A percentile compares a stretch with the other conserved stretches of the same genome.
phyloP scores from a whole-genome alignment of 345 rosid species.

The Salix purpurea region DNA sequence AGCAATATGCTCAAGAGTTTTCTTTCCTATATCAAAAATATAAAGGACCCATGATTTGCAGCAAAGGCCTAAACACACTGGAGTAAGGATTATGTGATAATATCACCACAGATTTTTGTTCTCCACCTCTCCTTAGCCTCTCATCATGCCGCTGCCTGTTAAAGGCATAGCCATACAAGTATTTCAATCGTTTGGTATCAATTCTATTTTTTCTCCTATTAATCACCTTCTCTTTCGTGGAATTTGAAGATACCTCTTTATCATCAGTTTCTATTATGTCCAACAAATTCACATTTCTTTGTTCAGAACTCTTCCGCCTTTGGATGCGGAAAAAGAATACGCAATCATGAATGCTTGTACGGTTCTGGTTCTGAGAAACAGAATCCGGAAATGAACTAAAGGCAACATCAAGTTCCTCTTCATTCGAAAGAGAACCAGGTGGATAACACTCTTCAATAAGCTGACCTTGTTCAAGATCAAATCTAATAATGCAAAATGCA shows the following conservation, averaged over 20 bases:
- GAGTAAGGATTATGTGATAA: slow-evolving; percentile 77
- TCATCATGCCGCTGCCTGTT: slow-evolving; percentile 96
- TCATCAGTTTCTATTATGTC: slow-evolving; percentile 28
- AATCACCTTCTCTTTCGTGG: slow-evolving; percentile 17
- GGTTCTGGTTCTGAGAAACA: slow-evolving; percentile 81
- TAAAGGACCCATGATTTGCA: slow-evolving; percentile 94
- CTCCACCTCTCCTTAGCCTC: slow-evolving; percentile 93
- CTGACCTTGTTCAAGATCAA: slow-evolving; percentile 98
- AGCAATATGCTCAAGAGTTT: slow-evolving; percentile 82
- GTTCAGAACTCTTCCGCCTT: slow-evolving; percentile 44
- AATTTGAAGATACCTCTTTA: slow-evolving; percentile 24
- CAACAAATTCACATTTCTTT: slow-evolving; percentile 23
- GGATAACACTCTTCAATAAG: slow-evolving; percentile 91
- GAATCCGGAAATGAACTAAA: slow-evolving; percentile 96
- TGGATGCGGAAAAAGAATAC: slow-evolving; percentile 89
- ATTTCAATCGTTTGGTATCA: slow-evolving; percentile 22
- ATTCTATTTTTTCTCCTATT: slow-evolving; percentile 11
- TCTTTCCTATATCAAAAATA: slow-evolving; percentile 81
- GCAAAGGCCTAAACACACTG: slow-evolving; percentile 78
- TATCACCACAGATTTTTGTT: slow-evolving; percentile 90
- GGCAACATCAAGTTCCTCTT: slow-evolving; percentile 91
- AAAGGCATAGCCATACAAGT: slow-evolving; percentile 86
- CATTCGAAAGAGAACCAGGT: slow-evolving; percentile 51
- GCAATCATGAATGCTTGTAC: slow-evolving; percentile 90
- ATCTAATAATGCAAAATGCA: slow-evolving; percentile 81